These are phyloP conservation scores for Cutaneotrichosporon cutaneum DNA, from an alignment of 1,284 basidiomycete species.

Conservation along the genomic window DNA sequence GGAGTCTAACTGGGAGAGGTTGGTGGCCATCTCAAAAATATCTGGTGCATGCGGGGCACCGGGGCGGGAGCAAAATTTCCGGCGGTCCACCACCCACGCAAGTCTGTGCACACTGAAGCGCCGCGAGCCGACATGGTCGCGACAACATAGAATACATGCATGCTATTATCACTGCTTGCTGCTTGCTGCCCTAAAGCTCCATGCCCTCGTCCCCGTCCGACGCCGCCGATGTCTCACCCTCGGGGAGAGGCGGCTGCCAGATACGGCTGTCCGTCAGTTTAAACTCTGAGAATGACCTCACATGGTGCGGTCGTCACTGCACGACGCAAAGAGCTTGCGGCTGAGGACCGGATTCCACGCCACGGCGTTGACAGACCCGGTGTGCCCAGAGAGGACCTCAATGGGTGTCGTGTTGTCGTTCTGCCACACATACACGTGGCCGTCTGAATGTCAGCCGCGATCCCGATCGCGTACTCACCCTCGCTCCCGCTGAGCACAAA, in stretches of 20 bases:
- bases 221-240: not conserved
- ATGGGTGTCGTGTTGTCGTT: slow-evolving; percentile 77
- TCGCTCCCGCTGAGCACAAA: slow-evolving; percentile 94
- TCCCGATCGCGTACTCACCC: slow-evolving; percentile 59
- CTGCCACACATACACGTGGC: slow-evolving; percentile 93
- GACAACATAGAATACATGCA: slow-evolving; percentile 7
- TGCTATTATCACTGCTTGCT: not conserved
- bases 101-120: not conserved
- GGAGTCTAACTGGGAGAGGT: not conserved
- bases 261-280: slow-evolving; percentile 17
- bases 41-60: not conserved
- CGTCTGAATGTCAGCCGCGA: slow-evolving; percentile 58
- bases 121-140: not conserved
- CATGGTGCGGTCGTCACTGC: slow-evolving; percentile 81
- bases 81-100: not conserved
- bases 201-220: slow-evolving; percentile 16
- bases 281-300: slow-evolving; percentile 34
- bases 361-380: slow-evolving; percentile 88
- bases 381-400: slow-evolving; percentile 79
- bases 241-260: slow-evolving; percentile 22
- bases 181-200: slow-evolving; percentile 18
- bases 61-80: slow-evolving; percentile 1
- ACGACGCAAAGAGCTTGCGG: slow-evolving; percentile 86
- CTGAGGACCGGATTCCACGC: slow-evolving; percentile 86
- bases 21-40: not conserved